Conservation (phyloP, 306 rosid species). For the Gastrolobium villosum region DNA sequence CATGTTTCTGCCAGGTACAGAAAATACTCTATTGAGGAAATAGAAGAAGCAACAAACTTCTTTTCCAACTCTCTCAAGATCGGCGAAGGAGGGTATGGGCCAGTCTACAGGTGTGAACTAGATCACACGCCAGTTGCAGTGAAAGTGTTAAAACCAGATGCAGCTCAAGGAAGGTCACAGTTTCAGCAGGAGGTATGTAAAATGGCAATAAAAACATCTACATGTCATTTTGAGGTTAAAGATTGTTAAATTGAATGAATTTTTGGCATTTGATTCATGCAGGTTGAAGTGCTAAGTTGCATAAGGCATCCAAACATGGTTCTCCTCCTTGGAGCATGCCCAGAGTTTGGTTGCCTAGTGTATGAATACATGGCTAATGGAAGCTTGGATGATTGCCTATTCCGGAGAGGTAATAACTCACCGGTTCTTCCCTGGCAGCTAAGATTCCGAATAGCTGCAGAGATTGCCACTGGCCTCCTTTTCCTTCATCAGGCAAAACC, state of each 20-base stretch:
- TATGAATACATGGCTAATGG: slow-evolving; percentile 90
- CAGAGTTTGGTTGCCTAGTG: slow-evolving; percentile 83
- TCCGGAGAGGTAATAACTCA: slow-evolving; percentile 57
- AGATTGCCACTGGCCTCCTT: slow-evolving; percentile 83
- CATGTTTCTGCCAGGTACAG: slow-evolving; percentile 63
- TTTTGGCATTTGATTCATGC: slow-evolving; percentile 44
- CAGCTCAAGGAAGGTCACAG: slow-evolving; percentile 85
- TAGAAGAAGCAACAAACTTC: slow-evolving; percentile 70
- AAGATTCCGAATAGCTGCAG: slow-evolving; percentile 84
- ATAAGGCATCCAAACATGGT: slow-evolving; percentile 96
- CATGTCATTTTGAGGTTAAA: not conserved
- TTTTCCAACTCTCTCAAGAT: slow-evolving; percentile 63
- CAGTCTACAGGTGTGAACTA: slow-evolving; percentile 73
- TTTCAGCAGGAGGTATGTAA: slow-evolving; percentile 78
- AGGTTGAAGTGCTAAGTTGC: slow-evolving; percentile 84
- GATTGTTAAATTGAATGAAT: slow-evolving; percentile 2
- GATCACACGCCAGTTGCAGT: slow-evolving; percentile 88
- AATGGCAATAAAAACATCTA: not conserved
- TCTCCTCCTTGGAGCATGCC: slow-evolving; percentile 92
- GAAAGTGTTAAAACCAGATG: slow-evolving; percentile 77
- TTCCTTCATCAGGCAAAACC: slow-evolving; percentile 89
- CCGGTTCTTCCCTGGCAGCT: slow-evolving; percentile 81
- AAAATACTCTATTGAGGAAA: slow-evolving; percentile 72
- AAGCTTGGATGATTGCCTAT: slow-evolving; percentile 91
- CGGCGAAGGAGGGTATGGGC: slow-evolving; percentile 96